These are phyloP conservation scores for Populus hybrid DNA, from an alignment of 441 rosid species.

Conservation along the genomic window DNA sequence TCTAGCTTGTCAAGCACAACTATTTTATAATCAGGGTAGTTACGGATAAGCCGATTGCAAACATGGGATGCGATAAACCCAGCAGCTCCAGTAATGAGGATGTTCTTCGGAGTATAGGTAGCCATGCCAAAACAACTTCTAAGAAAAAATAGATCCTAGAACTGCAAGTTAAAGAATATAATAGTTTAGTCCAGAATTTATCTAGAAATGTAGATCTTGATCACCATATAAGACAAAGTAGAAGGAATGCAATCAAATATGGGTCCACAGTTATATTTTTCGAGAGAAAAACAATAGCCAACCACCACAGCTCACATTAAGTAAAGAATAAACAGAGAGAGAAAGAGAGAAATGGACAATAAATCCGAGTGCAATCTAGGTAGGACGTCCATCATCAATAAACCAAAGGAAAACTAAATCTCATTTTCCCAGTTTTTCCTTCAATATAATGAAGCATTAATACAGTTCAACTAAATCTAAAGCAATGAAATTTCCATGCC, in stretches of 20 bases:
- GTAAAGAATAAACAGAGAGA: background rate
- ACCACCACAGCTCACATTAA: too few species aligned
- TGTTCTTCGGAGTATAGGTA: slow-evolving; percentile 73
- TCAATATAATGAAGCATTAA: background rate
- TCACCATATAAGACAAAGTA: background rate
- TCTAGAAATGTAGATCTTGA: background rate
- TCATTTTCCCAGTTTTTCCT: background rate
- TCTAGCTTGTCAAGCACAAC: slow-evolving; percentile 96
- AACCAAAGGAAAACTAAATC: background rate
- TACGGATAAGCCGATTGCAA: slow-evolving; percentile 67
- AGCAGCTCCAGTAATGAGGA: slow-evolving; percentile 94
- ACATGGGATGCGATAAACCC: slow-evolving; percentile 88
- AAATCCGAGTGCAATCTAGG: background rate
- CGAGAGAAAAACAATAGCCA: background rate
- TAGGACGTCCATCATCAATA: background rate
- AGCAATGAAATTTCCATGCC: background rate
- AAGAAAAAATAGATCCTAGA: slow-evolving; percentile 15
- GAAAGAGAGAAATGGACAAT: background rate
- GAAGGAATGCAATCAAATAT: background rate
- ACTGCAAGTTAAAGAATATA: background rate
- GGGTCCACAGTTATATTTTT: background rate
- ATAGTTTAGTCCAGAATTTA: slow-evolving; percentile 23
- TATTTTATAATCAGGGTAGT: slow-evolving; percentile 81
- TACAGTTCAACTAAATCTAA: background rate
- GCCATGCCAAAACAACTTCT: slow-evolving; percentile 45